Base-by-base conservation (phyloP, 2,329 filamentous ascomycete genomes). In the Colletotrichum tanaceti region DNA sequence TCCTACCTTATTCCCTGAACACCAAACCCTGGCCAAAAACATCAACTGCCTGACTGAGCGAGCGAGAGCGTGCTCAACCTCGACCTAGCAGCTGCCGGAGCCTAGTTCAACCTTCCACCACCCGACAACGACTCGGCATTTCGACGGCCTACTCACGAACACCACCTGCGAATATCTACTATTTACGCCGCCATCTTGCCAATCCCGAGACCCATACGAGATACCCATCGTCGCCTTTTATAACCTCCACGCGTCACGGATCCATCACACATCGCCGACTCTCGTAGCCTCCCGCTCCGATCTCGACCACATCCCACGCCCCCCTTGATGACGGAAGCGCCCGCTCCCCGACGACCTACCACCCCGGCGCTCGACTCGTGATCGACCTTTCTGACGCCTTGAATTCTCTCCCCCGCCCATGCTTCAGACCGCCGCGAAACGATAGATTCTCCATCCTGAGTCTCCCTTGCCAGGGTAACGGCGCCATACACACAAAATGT, bases 401-500 rank as follows among this genome's bases (percentile, higher is more conserved):
- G 60, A 32, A 20, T 47, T n/a, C 22, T 43, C 58, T 46, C 47
- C 28, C 55, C 49, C 52, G 20, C 22, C 65, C 52, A 70, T 70
- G 67, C 63, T 38, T 49, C 41, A n/a, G 38, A 47, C 52, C 32
- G 44, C 58, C 11, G 41, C 62, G n/a, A 39, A 43, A 24, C 62
- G 14, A 53, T 58, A 66, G 63, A 68, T 14, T 20, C 47, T 47
- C 46, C 20, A 68, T 13, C 43, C 20, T 50, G 50, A 64, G 41
- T 63, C 58, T 70, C 69, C 67, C 67, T 69, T 58, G 89, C 90
- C 92, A 77, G 91, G 91, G 89, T 91, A 77, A 93, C 88, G 91
- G 86, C 89, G 84, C 78, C 78, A 79, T 74, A 75, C 79, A 79
- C 79, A 83, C 86, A 86, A 79, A 76, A 99, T 99, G 96, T 89